Evolutionary conservation across 768 basidiomycete species (phyloP).

Genomic region (Tylopilus sp.): DNA sequence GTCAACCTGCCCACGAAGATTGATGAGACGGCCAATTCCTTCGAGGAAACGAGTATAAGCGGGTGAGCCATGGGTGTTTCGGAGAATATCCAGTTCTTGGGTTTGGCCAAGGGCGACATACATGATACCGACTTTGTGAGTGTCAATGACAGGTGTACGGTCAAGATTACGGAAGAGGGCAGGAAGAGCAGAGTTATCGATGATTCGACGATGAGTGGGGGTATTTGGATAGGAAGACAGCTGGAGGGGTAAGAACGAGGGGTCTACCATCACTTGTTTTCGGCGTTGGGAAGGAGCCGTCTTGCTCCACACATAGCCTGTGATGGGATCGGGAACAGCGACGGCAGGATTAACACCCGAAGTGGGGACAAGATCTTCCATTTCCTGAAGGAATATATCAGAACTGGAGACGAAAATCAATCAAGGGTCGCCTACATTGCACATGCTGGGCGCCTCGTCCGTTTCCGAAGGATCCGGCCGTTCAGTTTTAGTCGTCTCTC

Average conservation of each 20-base stretch:
- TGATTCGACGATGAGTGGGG: slow-evolving; percentile 39
- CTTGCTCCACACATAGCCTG: slow-evolving; percentile 86
- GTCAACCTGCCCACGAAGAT: slow-evolving; percentile 84
- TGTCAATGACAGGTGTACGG: slow-evolving; percentile 90
- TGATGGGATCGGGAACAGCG: slow-evolving; percentile 64
- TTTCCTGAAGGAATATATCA: slow-evolving; percentile 21
- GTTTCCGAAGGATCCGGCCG: slow-evolving; percentile 25
- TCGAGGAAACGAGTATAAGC: slow-evolving; percentile 93
- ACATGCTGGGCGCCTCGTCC: background rate
- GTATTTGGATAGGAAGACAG: slow-evolving; percentile 68
- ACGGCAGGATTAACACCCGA: slow-evolving; percentile 14
- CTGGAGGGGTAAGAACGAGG: slow-evolving; percentile 82
- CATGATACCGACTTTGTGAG: slow-evolving; percentile 93
- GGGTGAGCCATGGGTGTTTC: slow-evolving; percentile 89
- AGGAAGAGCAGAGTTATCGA: slow-evolving; percentile 53
- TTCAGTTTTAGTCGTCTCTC: slow-evolving; percentile 38
- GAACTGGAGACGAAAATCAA: background rate
- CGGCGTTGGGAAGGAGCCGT: slow-evolving; percentile 85
- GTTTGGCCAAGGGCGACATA: slow-evolving; percentile 93
- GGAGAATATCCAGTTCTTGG: slow-evolving; percentile 79
- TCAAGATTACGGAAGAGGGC: slow-evolving; percentile 69
- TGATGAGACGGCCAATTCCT: slow-evolving; percentile 83
- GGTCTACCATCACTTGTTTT: slow-evolving; percentile 82
- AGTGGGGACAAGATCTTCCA: slow-evolving; percentile 10
- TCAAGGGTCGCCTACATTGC: slow-evolving; percentile 10